Evolutionary conservation across 2,329 filamentous ascomycete genomes (phyloP), one percentile per base, ranked within the genome.

Genomic region (Microcyclosporella mali): DNA sequence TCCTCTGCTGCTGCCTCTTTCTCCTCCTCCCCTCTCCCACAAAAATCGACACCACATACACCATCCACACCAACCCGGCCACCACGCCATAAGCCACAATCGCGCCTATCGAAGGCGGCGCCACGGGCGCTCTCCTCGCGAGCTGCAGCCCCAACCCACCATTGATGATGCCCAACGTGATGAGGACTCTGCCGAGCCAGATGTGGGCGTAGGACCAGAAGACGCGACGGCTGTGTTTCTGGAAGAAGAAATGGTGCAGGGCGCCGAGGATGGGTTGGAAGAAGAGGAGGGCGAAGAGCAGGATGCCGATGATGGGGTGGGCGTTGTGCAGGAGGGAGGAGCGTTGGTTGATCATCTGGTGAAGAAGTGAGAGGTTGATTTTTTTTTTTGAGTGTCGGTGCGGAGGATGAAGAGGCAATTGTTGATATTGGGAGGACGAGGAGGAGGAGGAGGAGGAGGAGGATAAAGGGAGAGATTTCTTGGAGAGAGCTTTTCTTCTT

Each of bases 81-180:
- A 75, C 58, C 6, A 76, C 69, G 2, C 65, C 63, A 49, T 77
- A 78, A 0, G 66, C 72, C 47, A 77, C 72, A 6, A 68, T 59
- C 0, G 61, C 63, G n/a, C 62, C 62, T 10, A 39, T 35, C 3
- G 52, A 58, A 4, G 58, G 56, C 14, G 50, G 52, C 15, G 45
- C 49, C 10, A 55, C 21, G 2, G 49, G 43, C 25, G 66, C 67
- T 27, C 66, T 61, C 16, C 69, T 62, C 2, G 73, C 70, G 21
- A 75, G 61, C 43, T 62, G 60, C 32, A 79, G 67, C 1, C 76
- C 76, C 1, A 79, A 59, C 0, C 76, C 76, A 14, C 73, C 76
- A 51, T 79, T 79, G 52, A 79, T 67, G 42, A 79, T 73, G 1
- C 73, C 76, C 1, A 79, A 59, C 0, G 69, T 66, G 11, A 80